Evolutionary conservation across 257 asterid genomes (phyloP).

Genomic region (Capsicum rhomboideum): DNA sequence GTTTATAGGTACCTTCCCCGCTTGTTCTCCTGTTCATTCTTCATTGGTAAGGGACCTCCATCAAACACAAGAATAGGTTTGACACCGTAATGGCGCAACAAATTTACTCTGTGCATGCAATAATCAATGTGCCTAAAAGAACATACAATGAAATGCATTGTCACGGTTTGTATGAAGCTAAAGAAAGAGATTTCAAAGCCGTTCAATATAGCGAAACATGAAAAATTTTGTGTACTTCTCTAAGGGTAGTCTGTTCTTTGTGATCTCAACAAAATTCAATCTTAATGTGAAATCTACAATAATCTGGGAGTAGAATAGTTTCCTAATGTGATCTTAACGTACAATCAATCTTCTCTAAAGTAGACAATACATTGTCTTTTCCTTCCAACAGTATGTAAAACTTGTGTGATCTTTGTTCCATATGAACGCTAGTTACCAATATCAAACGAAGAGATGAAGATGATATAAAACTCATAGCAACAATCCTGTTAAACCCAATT

Average conservation of each 20-base stretch:
- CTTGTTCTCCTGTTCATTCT: conserved; percentile 81
- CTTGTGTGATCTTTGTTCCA: neutral
- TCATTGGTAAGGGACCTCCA: conserved; percentile 94
- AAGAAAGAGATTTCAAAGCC: neutral
- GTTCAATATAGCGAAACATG: neutral
- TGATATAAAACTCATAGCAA: neutral
- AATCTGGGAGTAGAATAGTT: neutral
- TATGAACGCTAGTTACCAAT: neutral
- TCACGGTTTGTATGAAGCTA: neutral
- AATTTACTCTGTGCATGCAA: conserved; percentile 93
- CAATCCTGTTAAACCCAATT: neutral
- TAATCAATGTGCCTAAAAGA: conserved; percentile 74
- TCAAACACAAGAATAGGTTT: conserved; percentile 91
- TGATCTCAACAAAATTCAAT: neutral
- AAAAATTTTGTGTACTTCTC: neutral
- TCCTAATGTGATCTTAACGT: neutral
- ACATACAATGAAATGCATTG: neutral
- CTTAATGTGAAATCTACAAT: neutral
- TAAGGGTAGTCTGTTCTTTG: neutral
- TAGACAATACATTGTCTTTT: neutral
- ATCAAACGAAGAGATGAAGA: neutral
- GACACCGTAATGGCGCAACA: conserved; percentile 76
- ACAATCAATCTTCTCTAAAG: neutral
- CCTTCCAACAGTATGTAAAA: neutral
- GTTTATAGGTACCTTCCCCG: conserved; percentile 59